Base-by-base conservation (phyloP, 1,284 basidiomycete genomes). In the Moesziomyces sp. region DNA sequence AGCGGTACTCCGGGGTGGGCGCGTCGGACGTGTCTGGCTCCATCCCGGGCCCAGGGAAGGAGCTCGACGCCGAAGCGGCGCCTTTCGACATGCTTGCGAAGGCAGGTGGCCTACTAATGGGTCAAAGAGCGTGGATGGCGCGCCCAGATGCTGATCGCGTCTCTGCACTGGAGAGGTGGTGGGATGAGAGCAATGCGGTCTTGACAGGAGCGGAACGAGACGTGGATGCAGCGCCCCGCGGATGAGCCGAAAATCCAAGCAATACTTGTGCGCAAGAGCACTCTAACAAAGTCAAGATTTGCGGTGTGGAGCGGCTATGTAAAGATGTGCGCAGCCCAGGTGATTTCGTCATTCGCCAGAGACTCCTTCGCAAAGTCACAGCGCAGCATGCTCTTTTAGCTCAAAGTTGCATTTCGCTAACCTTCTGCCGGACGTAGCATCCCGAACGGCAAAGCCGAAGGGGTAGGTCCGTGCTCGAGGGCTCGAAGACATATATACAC, bases 1-100 rank as follows among this genome's bases (percentile, higher is more conserved):
- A 83, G 7, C 65, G 64, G 58, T 83, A 83, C 24, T 68, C 77
- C 16, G 69, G 62, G 2, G 49, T 46, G 42, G 64, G 58, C 2
- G 51, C 49, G 35, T 62, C 70, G 46, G 42, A 21, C 19, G 21
- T 18, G 21, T 63, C 60, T 30, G 35, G 4, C 23, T 69, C 67
- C 38, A 49, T 47, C 5, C 50, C 59, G 28, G 53, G 55, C 8
- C 48, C 46, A 5, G 57, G 46, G 23, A 59, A 52, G 13, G 59
- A 43, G 48, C n/a, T 26, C n/a, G 49, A 51, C 21, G 54, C 24
- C 5, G 48, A 44, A 4, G 56, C 40, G 14, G 51, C n/a, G 18
- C 42, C 30, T 46, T 69, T 69, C 35, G 67, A 69, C 67, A 69
- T 69, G 19, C 13, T 68, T 40, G 38, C 11, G 14, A 16, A n/a